Base-by-base conservation (phyloP, 495 filamentous ascomycete species). In the Penicillium riverlandense region DNA sequence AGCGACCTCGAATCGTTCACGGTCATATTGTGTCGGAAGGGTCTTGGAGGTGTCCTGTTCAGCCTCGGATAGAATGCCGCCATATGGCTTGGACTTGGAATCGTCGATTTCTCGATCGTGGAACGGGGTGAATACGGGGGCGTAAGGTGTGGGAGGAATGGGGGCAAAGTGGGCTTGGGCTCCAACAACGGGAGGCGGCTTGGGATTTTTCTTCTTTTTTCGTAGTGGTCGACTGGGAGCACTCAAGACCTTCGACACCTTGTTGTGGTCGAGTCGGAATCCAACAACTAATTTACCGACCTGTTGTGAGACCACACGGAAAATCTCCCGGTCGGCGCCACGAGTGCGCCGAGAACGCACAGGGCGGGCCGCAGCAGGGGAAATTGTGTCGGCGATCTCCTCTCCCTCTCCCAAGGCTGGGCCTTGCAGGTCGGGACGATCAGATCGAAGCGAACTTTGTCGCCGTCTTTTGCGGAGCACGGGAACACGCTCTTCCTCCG, bases 11-110 rank as follows among this genome's bases (percentile, higher is more conserved):
- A 98, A 98, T 11, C 80, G 76, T 35, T 84, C 81, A 27, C 91
- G 80, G 53, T 98, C 92, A 34, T 76, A 68, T 49, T 82, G 76
- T 35, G 80, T 76, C 2, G 92, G 94, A 35, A 95, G 73, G 1
- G 91, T 96, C 51, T 84, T 86, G 1, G 83, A 79, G 0, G 94
- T 98, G 53, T 96, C 89, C 2, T 91, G 89, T 57, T 98, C 92
- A 8, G 78, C 74, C 62, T 96, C 90, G 2, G 76, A 83, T 32
- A 98, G 67, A 35, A 97, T 95, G 8, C 92, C 92, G 36, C 92
- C 94, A 55, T 97, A 98, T 2, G 94, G 92, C 60, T 96, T 98
- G 11, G 83, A 84, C 58, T 94, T 95, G 9, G 77, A 64, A 52
- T 96, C 90, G 49, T 97, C 92, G 29, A 79, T 82, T 45, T 95